Base-by-base conservation (phyloP, 768 basidiomycete species). In the Auricularia sp. region DNA sequence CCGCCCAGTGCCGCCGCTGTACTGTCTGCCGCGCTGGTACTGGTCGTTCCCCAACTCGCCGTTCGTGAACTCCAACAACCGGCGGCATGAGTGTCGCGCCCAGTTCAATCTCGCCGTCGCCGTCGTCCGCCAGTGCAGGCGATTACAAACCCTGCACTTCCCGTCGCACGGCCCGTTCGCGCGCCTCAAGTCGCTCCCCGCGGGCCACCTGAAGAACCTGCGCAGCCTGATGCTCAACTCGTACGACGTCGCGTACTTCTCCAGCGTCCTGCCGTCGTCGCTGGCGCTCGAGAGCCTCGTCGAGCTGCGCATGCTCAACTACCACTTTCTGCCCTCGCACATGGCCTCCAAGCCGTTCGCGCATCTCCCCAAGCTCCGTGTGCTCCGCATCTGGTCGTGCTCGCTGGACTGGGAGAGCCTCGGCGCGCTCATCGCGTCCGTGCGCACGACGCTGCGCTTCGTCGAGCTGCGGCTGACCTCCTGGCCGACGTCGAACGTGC, bases 271-370 rank as follows among this genome's bases (percentile, higher is more conserved):
- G 24, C 56, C 56, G 24, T 6, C 56, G 11, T 29, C 21, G 14
- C 34, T 59, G 24, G 29, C 34, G 11, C 56, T 59, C 10, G 24
- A 59, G 14, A 29, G 14, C 24, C 56, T 59, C 56, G 29, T 59
- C 34, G 56, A 59, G 34, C 56, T 59, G 14, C 56, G 56, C 24
- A 59, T 59, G 56, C 56, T 33, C 29, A 59, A 59, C 56, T 59
- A 33, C 34, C 56, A 59, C 29, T 59, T 59, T 18, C 56, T 59
- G 11, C 56, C 56, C 24, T 59, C 56, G 56, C 54, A 54, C 54
- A 29, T 34, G 56, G 21, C 56, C 34, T 14, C 56, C 14, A 24
- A 59, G 34, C 24, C 11, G 0, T 59, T 59, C 21, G 56, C 56
- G 4, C 13, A 29, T 7, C 14, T 59, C 24, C 56, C 56, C 7